Evolutionary conservation across 2,329 filamentous ascomycete genomes (phyloP), one percentile per base, ranked within the genome.

Genomic region (Alternaria triticimaculans): DNA sequence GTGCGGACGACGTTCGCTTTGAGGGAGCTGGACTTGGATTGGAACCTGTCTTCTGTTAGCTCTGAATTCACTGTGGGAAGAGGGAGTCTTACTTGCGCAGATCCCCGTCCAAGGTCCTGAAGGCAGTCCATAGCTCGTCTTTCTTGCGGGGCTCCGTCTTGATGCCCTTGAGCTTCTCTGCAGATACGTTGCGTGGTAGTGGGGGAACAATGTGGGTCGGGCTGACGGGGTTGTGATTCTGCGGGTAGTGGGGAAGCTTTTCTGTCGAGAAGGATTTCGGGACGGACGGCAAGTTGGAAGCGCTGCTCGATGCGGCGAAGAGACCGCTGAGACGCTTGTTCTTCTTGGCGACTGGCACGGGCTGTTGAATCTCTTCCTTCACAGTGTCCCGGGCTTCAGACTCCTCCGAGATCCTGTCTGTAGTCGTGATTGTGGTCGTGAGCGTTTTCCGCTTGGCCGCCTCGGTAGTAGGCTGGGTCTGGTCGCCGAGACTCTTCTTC

Each of bases 1-100:
- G 85, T 86, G 37, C 93, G 89, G 60, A 97, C 87, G 49, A 94
- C 87, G 67, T 89, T 90, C 67, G 93, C 91, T 75, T 93, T 94
- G 69, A 94, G 84, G 1, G 90, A 84, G 71, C 86, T 91, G 33
- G 90, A 88, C 79, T 94, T 96, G 62, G 88, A 84, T 66, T 90
- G 87, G 72, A 97, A 96, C 66, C 85, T 87, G 66, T 33, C 3
- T 30, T 23, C 18, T 54, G 62, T 71, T 68, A 70, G 60, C 25
- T 23, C 28, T 21, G 26, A 10, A 26, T 30, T 23, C 21, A 43
- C 3, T 9, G 8, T 1, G 15, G 14, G 41, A 41, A 18, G 10
- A 7, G 18, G 15, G 23, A 55, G 53, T 55, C 83, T 64, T 80
- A 88, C 85, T 91, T 92, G 71, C 89, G 85, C 72, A 86, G 89